These are phyloP conservation scores for Podila epicladia DNA, from an alignment of 192 early-diverging fungal genomes.

Conservation along the genomic window DNA sequence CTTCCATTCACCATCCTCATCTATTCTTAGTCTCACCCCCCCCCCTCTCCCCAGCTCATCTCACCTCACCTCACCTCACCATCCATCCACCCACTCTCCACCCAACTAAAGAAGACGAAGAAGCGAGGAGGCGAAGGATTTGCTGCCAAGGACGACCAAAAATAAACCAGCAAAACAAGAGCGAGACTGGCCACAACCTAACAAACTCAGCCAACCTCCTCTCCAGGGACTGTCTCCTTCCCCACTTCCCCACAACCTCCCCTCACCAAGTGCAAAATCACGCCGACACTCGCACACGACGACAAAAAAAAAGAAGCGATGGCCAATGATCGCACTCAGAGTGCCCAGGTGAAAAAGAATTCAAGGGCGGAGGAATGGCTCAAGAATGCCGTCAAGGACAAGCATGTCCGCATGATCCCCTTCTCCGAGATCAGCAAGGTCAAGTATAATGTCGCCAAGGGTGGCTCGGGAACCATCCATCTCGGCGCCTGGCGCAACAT, in stretches of 20 bases:
- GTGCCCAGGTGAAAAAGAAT: conserved; percentile 51
- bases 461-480: conserved; percentile 50
- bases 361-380: conserved; percentile 49
- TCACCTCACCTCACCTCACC: no score
- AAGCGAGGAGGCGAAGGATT: no score
- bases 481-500: conserved; percentile 51
- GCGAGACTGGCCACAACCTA: no score
- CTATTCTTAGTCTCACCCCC: background rate
- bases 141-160: no score
- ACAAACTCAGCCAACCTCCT: background rate
- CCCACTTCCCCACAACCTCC: conserved; percentile 4
- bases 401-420: conserved; percentile 52
- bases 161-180: no score
- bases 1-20: no score
- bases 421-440: conserved; percentile 54
- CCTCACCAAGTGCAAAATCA: no score
- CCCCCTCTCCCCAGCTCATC: no score
- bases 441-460: conserved; percentile 52
- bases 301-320: background rate
- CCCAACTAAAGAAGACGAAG: no score
- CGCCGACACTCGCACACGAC: background rate
- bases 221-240: background rate
- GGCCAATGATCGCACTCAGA: conserved; percentile 47
- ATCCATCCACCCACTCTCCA: no score
- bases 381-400: conserved; percentile 48